These are phyloP conservation scores for Cryptococcus hybrid DNA, from an alignment of 1,284 basidiomycete genomes.

Conservation along the genomic window DNA sequence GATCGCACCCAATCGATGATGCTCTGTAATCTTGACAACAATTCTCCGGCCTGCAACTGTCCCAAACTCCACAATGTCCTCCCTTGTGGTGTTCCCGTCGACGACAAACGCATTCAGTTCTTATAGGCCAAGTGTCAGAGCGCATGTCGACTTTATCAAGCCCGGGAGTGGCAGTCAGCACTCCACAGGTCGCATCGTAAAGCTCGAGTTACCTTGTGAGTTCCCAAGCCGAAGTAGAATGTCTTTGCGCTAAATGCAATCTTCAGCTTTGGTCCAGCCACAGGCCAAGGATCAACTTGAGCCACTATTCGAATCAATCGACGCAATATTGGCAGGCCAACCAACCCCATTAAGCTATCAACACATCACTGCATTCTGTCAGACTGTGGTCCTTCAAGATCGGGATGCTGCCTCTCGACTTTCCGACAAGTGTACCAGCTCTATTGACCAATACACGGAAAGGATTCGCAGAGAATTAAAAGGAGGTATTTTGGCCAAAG, in stretches of 20 bases:
- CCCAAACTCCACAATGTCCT: not conserved
- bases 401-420: constrained; percentile 11
- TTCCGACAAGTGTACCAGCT: too few relatives aligned
- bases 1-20: too few relatives aligned
- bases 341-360: constrained; percentile 28
- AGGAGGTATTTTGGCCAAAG: constrained; percentile 27
- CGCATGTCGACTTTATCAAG: not conserved
- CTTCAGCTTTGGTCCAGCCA: not conserved
- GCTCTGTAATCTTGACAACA: too few relatives aligned
- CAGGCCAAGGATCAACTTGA: constrained; percentile 9
- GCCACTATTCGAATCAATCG: constrained; percentile 17
- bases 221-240: not conserved
- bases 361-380: constrained; percentile 24
- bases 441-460: too few relatives aligned
- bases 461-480: constrained; percentile 18
- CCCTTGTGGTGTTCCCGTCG: not conserved
- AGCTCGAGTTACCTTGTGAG: not conserved
- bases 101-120: not conserved
- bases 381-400: constrained; percentile 23
- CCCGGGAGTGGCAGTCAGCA: not conserved
- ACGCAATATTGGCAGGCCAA: constrained; percentile 24
- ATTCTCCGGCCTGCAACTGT: too few relatives aligned
- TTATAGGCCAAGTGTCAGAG: not conserved
- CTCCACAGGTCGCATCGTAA: not conserved
- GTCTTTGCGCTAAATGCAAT: not conserved